phyloP scores from a whole-genome alignment of 345 rosid genomes.

The Streptanthus diversifolius region DNA sequence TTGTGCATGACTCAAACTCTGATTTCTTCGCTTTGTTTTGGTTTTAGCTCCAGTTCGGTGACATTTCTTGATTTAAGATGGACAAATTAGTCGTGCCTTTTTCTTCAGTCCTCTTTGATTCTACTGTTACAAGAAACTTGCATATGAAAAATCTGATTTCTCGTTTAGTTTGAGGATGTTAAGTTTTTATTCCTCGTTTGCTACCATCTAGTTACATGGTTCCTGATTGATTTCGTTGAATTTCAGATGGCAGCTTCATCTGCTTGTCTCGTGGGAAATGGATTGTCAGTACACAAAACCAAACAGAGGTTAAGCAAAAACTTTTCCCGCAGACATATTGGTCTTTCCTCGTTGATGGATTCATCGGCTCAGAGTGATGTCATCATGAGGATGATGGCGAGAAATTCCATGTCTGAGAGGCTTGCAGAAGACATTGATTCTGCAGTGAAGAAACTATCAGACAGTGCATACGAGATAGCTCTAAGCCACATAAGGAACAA shows the following conservation, averaged over 20 bases:
- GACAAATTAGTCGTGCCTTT: not conserved
- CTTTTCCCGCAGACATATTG: constrained; percentile 39
- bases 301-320: constrained; percentile 41
- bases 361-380: constrained; percentile 79
- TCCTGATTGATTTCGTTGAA: not conserved
- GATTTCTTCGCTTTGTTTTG: not conserved
- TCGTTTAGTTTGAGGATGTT: not conserved
- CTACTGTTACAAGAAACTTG: not conserved
- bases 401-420: constrained; percentile 96
- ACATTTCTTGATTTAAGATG: not conserved
- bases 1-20: not conserved
- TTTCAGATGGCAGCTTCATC: constrained; percentile 72
- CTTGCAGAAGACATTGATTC: constrained; percentile 91
- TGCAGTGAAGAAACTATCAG: constrained; percentile 77
- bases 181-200: not conserved
- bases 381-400: constrained; percentile 99
- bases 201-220: not conserved
- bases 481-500: constrained; percentile 75
- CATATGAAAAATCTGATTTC: not conserved
- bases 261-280: constrained; percentile 67
- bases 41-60: not conserved
- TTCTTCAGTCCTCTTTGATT: not conserved
- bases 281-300: constrained; percentile 40
- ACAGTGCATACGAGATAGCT: constrained; percentile 78
- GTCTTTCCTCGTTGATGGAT: constrained; percentile 69